Evolutionary conservation across 768 basidiomycete species (phyloP), one percentile per base, ranked within the genome.

Genomic region (Gyrodon lividus): DNA sequence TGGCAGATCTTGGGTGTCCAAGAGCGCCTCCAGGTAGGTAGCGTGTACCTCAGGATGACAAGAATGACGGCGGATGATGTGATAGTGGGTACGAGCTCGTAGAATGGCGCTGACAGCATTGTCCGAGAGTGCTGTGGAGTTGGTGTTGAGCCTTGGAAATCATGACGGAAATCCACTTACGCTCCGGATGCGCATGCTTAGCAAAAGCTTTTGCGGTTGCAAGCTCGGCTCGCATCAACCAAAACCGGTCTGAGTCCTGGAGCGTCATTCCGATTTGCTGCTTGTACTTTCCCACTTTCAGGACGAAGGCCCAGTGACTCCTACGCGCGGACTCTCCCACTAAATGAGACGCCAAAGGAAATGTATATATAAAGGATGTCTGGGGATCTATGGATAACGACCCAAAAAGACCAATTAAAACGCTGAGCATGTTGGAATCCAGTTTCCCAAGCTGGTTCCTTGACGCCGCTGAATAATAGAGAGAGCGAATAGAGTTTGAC

Each of bases 161-260:
- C 13, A 10, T 31, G 33, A 31, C 17, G 9, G 40, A 44, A 40
- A 52, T 22, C 23, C 6, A 33, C 68, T 22, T 48, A 70, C 66
- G 37, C 22, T 50, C 37, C 28, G 10, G 44, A 34, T 16, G 43
- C n/a, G 43, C 23, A 30, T 24, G 22, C 7, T 22, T 10, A 30
- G 26, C 44, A 22, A 53, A 39, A 22, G 50, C 43, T n/a, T 59
- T 59, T 20, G 64, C 60, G 26, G 55, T 55, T 13, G 70, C 72
- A 8, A 81, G 65, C 26, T 70, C 59, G 12, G 77, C 77, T 30
- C 69, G 76, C 78, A 87, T 79, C 42, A 80, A 61, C 85, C 85
- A 87, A 64, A 80, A 87, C 43, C 74, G 72, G 60, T 87, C 83
- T n/a, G 75, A 70, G 38, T 70, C 65, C 14, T 53, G 62, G 37